Percentiles rank a stretch among this genome's conserved stretches.
phyloP scores from a whole-genome alignment of 2,329 filamentous ascomycete genomes.

The Clarireedia sp. region DNA sequence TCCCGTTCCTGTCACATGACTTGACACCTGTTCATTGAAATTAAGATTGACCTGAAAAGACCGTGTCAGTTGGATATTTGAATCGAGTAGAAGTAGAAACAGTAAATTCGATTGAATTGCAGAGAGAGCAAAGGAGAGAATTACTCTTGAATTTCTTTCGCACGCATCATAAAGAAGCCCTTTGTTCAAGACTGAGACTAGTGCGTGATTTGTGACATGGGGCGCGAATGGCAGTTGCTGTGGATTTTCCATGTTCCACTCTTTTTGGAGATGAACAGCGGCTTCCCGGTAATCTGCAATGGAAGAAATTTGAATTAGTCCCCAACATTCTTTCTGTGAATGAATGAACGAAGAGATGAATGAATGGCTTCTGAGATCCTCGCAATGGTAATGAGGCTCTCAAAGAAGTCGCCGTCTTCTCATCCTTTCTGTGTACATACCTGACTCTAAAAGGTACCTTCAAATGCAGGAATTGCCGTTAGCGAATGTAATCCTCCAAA shows the following conservation, averaged over 20 bases:
- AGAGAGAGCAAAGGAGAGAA: slow-evolving; percentile 8
- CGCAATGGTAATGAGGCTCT: not conserved
- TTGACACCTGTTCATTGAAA: not conserved
- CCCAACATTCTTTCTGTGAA: not conserved
- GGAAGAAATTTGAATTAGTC: slow-evolving; percentile 8
- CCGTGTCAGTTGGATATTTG: not conserved
- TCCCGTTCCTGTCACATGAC: slow-evolving; percentile 9
- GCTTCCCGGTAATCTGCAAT: slow-evolving; percentile 57
- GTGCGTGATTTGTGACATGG: slow-evolving; percentile 56
- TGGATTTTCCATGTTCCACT: slow-evolving; percentile 57
- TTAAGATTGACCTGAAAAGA: not conserved
- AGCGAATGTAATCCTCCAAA: slow-evolving; percentile 19
- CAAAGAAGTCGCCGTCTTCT: not conserved
- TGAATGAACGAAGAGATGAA: no score
- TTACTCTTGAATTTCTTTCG: slow-evolving; percentile 41
- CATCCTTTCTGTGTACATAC: slow-evolving; percentile 20
- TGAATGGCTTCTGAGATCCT: not conserved
- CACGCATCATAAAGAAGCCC: slow-evolving; percentile 53
- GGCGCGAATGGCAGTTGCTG: slow-evolving; percentile 56
- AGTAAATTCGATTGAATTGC: not conserved
- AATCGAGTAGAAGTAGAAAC: not conserved
- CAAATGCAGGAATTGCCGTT: slow-evolving; percentile 22
- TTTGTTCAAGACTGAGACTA: slow-evolving; percentile 56
- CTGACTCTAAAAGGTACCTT: slow-evolving; percentile 31
- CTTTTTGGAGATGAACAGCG: slow-evolving; percentile 59